Base-by-base conservation (phyloP, 2,329 filamentous ascomycete genomes). In the Sporothrix pseudoabietina region DNA sequence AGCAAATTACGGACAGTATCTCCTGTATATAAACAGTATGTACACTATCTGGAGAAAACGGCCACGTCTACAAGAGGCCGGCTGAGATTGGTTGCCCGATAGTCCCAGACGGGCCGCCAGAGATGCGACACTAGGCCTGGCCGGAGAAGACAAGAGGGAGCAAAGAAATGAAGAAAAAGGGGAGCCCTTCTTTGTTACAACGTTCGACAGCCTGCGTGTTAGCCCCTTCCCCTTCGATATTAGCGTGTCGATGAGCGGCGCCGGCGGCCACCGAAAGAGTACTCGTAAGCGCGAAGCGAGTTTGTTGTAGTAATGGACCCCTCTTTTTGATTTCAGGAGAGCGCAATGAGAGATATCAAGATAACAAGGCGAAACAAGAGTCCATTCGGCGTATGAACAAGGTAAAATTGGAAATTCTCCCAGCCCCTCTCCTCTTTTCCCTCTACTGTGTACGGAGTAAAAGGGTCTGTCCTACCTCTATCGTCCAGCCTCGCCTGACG, bases 401-500 rank as follows among this genome's bases (percentile, higher is more conserved):
- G 30, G 6, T n/a, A 22, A 22, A 66, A 66, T 39, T 66, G 61
- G 57, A 16, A 30, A 30, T 30, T 30, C n/a, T 47, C 35, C 61
- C 61, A 30, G 22, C 39, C 39, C 61, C 39, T 65, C 32, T 39
- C 41, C 39, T 47, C 61, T 47, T 30, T 14, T 47, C 52, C 22
- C n/a, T 26, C 9, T 26, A 2, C 26, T 26, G 26, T 26, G 26
- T 26, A 26, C 26, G 2, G 26, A 26, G 26, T 26, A 26, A 26
- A 26, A 9, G 4, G 52, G 4, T 26, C 52, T 26, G 8, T 30
- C 19, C 19, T 54, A 9, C 16, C 12, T 2, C 7, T 63, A 12
- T 8, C 22, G 35, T 66, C n/a, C 68, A 70, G 68, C 49, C 52
- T 70, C 68, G 68, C 68, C 68, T 47, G 68, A 26, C 68, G 52